Base-by-base conservation (phyloP, 2,329 filamentous ascomycete genomes). In the Xylariomycetidae sp. region DNA sequence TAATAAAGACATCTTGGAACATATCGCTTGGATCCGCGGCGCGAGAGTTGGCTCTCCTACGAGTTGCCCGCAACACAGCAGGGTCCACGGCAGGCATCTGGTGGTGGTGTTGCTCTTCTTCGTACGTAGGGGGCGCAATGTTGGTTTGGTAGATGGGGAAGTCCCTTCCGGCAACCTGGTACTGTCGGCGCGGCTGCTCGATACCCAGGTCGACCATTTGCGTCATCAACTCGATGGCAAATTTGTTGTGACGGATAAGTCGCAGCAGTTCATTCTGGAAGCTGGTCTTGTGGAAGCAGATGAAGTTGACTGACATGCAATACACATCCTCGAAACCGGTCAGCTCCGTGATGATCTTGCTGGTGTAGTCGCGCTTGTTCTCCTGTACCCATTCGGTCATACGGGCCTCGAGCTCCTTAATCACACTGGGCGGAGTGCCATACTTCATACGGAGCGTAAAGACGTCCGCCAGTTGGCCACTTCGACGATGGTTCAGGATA, bases 201-300 rank as follows among this genome's bases (percentile, higher is more conserved):
- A 94, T 92, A 37, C 86, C 86, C 32, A 90, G 70, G 35, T 86
- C 78, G 40, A 84, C 74, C 68, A 95, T 88, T 35, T 85, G 78
- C 23, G 84, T 70, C 82, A 95, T 94, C 52, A 96, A 67, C 41
- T 92, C 87, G 43, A 84, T 88, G 45, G 93, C 88, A 60, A 96
- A 95, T 56, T 89, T 92, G 70, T 95, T 95, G 50, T 92, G 85
- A 13, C 90, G 78, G 48, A 84, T 85, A 3, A 96, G 74, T 63
- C 90, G 88, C 16, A 95, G 70, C 27, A 93, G 70, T 56, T 96
- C 90, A 55, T 95, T 95, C 57, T 96, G 90, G 76, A 85, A 95
- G 58, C 90, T 95, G 38, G 83, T 87, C 60, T 95, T 95, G 73
- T 95, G 94, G 68, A 95, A 95, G 68, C 95, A 95, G 52, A 95